Base-by-base conservation (phyloP, 1,284 basidiomycete genomes). In the Cryptococcus neoformans region DNA sequence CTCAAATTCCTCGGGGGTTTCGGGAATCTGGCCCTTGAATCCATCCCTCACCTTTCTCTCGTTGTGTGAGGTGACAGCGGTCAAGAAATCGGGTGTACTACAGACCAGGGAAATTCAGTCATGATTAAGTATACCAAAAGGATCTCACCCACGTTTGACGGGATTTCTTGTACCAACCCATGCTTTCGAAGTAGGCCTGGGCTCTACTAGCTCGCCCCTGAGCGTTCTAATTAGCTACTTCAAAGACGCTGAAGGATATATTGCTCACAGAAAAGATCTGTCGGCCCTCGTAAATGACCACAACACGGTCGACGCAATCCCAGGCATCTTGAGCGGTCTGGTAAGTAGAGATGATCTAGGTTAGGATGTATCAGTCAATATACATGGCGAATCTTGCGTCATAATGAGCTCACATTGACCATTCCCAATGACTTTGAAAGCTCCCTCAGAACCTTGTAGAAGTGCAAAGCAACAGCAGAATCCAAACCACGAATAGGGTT, bases 401-500 rank as follows among this genome's bases (percentile, higher is more conserved):
- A 16, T 21, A n/a, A 21, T n/a, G 14, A 2, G n/a, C 42, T 10
- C 14, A 44, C 42, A 14, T 44, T 44, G 42, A 17, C 42, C 42
- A 44, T 44, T 16, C 42, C 42, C n/a, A 44, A 21, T n/a, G 42
- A 44, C 42, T 12, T n/a, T 21, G 42, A 44, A 12, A 44, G 42
- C 14, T 44, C 42, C 42, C 14, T 44, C n/a, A 44, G 42, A 7
- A 44, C 42, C 21, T 21, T 44, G 21, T 44, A 44, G 16, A 54
- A 60, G 16, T 44, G 21, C 7, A 91, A 79, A 0, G 90, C 89
- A 28, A 89, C 91, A 12, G 85, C 86, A 1, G 90, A 87, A 64
- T 92, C 90, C 49, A 93, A 81, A 51, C 90, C 90, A 49, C 89
- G 83, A 1, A 89, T 90, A 0, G 87, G 87, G 64, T 89, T 60